Evolutionary conservation across 2,329 filamentous ascomycete species (phyloP).

Genomic region (Tolypocladium album): DNA sequence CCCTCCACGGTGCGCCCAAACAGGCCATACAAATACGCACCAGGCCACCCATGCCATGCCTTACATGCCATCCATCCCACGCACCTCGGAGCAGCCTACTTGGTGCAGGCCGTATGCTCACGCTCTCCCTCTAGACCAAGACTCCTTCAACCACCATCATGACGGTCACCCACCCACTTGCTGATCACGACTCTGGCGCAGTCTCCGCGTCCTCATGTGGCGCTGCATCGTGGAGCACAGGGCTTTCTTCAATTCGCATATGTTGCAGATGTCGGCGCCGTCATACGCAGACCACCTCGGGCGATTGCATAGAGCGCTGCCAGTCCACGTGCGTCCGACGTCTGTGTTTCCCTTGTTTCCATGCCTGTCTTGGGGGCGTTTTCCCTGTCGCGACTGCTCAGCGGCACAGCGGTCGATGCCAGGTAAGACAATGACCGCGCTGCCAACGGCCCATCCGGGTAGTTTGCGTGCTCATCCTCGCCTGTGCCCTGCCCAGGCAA

Average conservation of each 20-base stretch:
- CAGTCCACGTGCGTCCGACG: background rate
- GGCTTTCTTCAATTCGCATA: background rate
- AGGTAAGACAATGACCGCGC: background rate
- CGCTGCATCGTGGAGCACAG: background rate
- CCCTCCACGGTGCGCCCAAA: background rate
- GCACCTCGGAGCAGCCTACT: background rate
- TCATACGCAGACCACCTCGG: background rate
- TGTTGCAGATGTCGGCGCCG: background rate
- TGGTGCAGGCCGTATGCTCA: background rate
- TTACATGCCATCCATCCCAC: background rate
- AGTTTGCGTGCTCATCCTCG: background rate
- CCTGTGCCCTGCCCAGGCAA: background rate
- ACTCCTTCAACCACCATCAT: background rate
- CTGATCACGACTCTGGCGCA: background rate
- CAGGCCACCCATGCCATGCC: background rate
- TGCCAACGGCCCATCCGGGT: background rate
- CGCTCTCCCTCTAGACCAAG: background rate
- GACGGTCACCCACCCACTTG: background rate
- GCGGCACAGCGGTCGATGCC: background rate
- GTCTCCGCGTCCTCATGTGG: background rate
- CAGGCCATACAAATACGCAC: background rate
- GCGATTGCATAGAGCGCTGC: background rate
- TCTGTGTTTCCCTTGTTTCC: background rate
- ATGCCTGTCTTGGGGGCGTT: background rate
- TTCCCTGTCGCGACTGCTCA: background rate